These are phyloP conservation scores for Suillus placidus DNA, from an alignment of 768 basidiomycete species.

Conservation along the genomic window DNA sequence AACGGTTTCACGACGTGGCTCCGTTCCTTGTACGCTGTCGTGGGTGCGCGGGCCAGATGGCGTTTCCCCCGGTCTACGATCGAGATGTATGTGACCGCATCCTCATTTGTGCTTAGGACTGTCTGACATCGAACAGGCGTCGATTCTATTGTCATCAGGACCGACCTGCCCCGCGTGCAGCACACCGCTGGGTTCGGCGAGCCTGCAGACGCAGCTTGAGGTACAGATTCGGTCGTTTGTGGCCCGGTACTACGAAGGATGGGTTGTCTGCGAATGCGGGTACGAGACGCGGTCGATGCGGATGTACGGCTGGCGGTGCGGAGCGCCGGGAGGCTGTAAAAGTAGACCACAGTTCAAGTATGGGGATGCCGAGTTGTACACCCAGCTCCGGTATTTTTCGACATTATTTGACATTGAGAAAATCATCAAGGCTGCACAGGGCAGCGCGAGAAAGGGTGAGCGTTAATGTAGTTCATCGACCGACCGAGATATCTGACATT, in stretches of 20 bases:
- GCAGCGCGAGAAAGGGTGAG: slow-evolving; percentile 46
- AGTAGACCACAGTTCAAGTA: slow-evolving; percentile 54
- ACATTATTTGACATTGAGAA: slow-evolving; percentile 78
- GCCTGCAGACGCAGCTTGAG: slow-evolving; percentile 85
- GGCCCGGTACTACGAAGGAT: slow-evolving; percentile 83
- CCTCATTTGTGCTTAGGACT: slow-evolving; percentile 1
- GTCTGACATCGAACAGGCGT: slow-evolving; percentile 47
- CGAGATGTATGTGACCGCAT: slow-evolving; percentile 47
- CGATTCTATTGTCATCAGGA: slow-evolving; percentile 66
- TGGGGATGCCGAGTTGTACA: slow-evolving; percentile 81
- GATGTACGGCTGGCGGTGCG: slow-evolving; percentile 85
- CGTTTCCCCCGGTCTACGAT: slow-evolving; percentile 63
- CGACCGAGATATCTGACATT: not conserved
- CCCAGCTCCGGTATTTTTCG: slow-evolving; percentile 83
- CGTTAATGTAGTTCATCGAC: not conserved
- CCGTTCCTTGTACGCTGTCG: slow-evolving; percentile 79
- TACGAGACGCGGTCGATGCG: slow-evolving; percentile 91
- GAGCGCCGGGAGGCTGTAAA: slow-evolving; percentile 39
- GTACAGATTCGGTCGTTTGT: slow-evolving; percentile 80
- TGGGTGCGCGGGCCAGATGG: slow-evolving; percentile 60
- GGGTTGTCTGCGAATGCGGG: slow-evolving; percentile 86
- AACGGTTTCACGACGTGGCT: slow-evolving; percentile 79
- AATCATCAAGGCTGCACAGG: slow-evolving; percentile 53
- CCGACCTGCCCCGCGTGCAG: slow-evolving; percentile 73
- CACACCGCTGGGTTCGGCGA: slow-evolving; percentile 51